Base-by-base conservation (phyloP, 306 rosid genomes). In the Styphnolobium japonicum region DNA sequence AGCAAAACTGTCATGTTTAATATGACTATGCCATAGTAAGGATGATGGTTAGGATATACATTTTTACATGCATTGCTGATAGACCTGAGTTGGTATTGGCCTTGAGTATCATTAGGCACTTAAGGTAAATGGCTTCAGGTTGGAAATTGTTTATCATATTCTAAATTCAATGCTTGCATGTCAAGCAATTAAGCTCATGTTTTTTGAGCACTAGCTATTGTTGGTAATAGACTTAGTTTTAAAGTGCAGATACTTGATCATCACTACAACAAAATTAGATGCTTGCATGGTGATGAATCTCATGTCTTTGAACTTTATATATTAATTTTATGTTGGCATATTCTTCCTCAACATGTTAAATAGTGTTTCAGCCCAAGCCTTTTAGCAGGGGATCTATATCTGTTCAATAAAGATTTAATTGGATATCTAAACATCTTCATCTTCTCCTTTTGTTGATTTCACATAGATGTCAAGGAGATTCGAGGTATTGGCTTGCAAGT, bases 401-500 rank as follows among this genome's bases (percentile, higher is more conserved):
- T 81, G 45, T 71, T 64, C n/a, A 31, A 51, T 61, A 25, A 69
- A 45, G 7, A 60, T 36, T 22, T 77, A 52, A 73, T 76, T 67
- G 43, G 68, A 49, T 57, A 67, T 67, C 27, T 57, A n/a, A 84
- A 70, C 51, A 62, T 62, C 7, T 31, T 40, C 82, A 29, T 68
- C 36, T 62, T 81, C 72, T 75, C 46, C 67, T 58, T 75, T 62
- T 78, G 57, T 56, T 78, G 18, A 75, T 82, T 80, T 66, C 73
- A 75, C 61, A 25, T 77, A 92, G 98, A 92, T 88, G 94, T 91
- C 67, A 88, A 89, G 91, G 98, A 95, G 74, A 95, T 95, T 75
- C 94, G 98, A 55, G 98, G 98, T 74, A 78, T 95, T 86, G 98
- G 98, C 76, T 78, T 95, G 91, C 98, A 92, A 36, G 98, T 91